Base-by-base conservation (phyloP, 805 yeast species). In the Saturnispora galanensis region DNA sequence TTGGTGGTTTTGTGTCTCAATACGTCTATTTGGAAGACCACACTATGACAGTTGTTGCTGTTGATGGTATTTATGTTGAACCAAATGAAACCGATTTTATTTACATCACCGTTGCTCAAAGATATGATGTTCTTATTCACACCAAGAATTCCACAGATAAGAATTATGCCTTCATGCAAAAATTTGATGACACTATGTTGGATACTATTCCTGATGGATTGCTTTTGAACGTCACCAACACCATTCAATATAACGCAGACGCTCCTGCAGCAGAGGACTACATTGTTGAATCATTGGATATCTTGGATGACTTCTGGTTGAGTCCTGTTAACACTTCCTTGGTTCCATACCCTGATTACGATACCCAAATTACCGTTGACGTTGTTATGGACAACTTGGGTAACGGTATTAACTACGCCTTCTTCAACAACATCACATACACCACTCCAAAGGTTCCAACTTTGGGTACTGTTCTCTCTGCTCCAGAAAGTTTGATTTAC, bases 371-470 rank as follows among this genome's bases (percentile, higher is more conserved):
- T 56, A 71, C 76, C n/a, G 68, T 93, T 42, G 79, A 78, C 54
- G 89, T 93, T 47, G 61, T 65, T 26, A 88, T 93, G 97, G 81
- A 82, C 62, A 85, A 86, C 70, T 71, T 93, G 64, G 74, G 72
- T 40, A 70, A 87, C 63, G 98, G 98, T 69, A 71, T 81, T 50
- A 88, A 88, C 69, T 93, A 93, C 61, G 97, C 97, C n/a, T 84
- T 90, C 68, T 87, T 90, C 81, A 89, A 90, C 72, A 82, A 86
- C 60, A 70, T 84, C 58, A 75, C 95, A 18, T 93, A 76, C 65
- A 69, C 75, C 31, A 62, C 75, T 33, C 96, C 97, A 51, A 82
- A 78, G 65, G 95, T 90, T 12, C 98, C 98, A 41, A 68, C 89
- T 5, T 68, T 93, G 49, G 73, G 77, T 64, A 77, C 96, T 3